phyloP scores from a whole-genome alignment of 164 flowering plant genomes.

The Vitis riparia region DNA sequence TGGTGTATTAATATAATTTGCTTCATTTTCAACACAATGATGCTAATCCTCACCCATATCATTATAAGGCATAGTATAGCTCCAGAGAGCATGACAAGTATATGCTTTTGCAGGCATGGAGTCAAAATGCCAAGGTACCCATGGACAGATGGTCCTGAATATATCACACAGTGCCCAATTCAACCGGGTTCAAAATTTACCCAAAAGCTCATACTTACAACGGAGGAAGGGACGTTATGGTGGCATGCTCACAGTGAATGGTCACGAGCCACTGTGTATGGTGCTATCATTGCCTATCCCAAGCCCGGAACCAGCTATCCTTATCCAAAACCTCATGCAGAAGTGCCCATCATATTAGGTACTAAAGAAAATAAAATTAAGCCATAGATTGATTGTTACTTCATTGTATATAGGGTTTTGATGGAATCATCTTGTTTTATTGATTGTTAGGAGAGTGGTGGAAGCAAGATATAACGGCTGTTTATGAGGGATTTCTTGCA shows the following conservation, averaged over 20 bases:
- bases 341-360: conserved; percentile 39
- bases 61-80: not conserved
- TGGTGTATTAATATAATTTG: too few species aligned
- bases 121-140: conserved; percentile 50
- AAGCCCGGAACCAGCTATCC: conserved; percentile 26
- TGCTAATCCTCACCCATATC: not conserved
- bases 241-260: conserved; percentile 70
- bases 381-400: too few species aligned
- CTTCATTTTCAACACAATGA: not conserved
- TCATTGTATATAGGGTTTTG: not conserved
- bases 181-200: conserved; percentile 35
- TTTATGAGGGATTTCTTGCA: not conserved
- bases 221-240: conserved; percentile 58
- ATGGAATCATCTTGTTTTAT: not conserved
- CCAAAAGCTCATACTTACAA: conserved; percentile 26
- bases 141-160: conserved; percentile 59
- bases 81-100: not conserved
- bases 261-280: conserved; percentile 50
- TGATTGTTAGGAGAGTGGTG: conserved; percentile 17
- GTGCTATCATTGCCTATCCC: conserved; percentile 34
- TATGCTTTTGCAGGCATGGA: conserved; percentile 32
- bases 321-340: conserved; percentile 28
- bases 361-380: not conserved
- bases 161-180: conserved; percentile 54
- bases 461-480: conserved; percentile 15